A percentile compares a stretch with the other conserved stretches of the same genome.
Evolutionary conservation across 176 grass and related monocot species (phyloP).

Genomic region (Tillandsia fasciculata): DNA sequence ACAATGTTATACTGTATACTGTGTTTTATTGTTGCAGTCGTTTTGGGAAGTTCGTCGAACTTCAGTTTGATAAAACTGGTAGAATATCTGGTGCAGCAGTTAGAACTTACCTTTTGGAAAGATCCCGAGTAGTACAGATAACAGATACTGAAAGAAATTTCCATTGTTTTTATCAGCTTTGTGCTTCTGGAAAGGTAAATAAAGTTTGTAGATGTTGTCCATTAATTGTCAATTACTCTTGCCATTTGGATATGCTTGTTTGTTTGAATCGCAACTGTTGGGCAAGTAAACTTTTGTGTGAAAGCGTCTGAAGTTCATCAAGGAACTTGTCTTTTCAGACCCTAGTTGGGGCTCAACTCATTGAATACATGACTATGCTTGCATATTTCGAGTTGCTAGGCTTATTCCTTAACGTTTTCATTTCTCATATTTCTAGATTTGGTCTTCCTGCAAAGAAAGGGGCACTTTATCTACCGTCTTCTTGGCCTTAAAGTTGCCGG

Average conservation of each 20-base stretch:
- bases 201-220: slow-evolving; percentile 9
- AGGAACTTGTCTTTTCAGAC: not conserved
- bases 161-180: slow-evolving; percentile 88
- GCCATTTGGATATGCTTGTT: not conserved
- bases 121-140: slow-evolving; percentile 74
- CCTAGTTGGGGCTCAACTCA: not conserved
- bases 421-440: not conserved
- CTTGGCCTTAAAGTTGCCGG: too few relatives aligned
- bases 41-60: slow-evolving; percentile 91
- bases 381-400: not conserved
- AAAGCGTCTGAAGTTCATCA: not conserved
- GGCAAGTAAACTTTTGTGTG: not conserved
- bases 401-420: not conserved
- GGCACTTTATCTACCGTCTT: too few relatives aligned
- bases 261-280: not conserved
- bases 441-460: too few relatives aligned
- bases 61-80: slow-evolving; percentile 73
- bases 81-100: slow-evolving; percentile 79
- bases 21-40: slow-evolving; percentile 41
- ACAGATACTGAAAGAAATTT: slow-evolving; percentile 79
- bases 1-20: slow-evolving; percentile 4
- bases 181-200: slow-evolving; percentile 73
- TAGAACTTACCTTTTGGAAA: slow-evolving; percentile 78
- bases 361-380: not conserved
- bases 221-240: not conserved